Percentiles rank a stretch among this genome's conserved stretches.
Conservation (phyloP, 1,284 basidiomycete species). For the Cystobasidium slooffiae region DNA sequence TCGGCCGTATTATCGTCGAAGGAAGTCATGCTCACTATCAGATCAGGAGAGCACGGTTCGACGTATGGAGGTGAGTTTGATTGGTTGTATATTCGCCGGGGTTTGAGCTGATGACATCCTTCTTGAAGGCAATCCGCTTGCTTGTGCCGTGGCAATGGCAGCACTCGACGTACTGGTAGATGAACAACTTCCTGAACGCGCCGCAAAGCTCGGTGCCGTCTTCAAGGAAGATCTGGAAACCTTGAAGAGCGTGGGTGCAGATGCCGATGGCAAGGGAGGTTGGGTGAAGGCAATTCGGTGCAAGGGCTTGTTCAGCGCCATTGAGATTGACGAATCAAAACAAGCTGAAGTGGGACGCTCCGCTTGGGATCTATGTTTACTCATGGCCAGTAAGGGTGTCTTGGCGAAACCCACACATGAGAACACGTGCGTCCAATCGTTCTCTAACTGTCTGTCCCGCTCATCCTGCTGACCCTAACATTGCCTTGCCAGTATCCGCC, state of each 20-base stretch:
- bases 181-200: slow-evolving; percentile 80
- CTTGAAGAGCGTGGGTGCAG: slow-evolving; percentile 44
- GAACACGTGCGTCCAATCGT: slow-evolving; percentile 71
- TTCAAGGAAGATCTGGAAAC: slow-evolving; percentile 73
- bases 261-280: slow-evolving; percentile 46
- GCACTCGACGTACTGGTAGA: slow-evolving; percentile 86
- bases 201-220: slow-evolving; percentile 74
- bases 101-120: neutral
- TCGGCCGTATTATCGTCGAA: slow-evolving; percentile 89
- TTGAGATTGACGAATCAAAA: slow-evolving; percentile 86
- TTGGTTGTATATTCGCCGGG: slow-evolving; percentile 16
- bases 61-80: slow-evolving; percentile 76
- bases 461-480: neutral
- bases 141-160: slow-evolving; percentile 89
- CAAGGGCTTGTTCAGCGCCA: slow-evolving; percentile 77
- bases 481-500: slow-evolving; percentile 71
- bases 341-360: slow-evolving; percentile 72
- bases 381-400: slow-evolving; percentile 87
- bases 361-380: slow-evolving; percentile 93
- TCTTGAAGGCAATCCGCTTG: slow-evolving; percentile 82
- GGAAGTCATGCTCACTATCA: slow-evolving; percentile 91
- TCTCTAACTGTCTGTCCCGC: neutral
- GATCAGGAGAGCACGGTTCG: slow-evolving; percentile 97
- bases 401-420: slow-evolving; percentile 95
- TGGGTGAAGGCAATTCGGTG: slow-evolving; percentile 52